phyloP scores from a whole-genome alignment of 192 early-diverging fungal species.

The Bifiguratus adelaidae region DNA sequence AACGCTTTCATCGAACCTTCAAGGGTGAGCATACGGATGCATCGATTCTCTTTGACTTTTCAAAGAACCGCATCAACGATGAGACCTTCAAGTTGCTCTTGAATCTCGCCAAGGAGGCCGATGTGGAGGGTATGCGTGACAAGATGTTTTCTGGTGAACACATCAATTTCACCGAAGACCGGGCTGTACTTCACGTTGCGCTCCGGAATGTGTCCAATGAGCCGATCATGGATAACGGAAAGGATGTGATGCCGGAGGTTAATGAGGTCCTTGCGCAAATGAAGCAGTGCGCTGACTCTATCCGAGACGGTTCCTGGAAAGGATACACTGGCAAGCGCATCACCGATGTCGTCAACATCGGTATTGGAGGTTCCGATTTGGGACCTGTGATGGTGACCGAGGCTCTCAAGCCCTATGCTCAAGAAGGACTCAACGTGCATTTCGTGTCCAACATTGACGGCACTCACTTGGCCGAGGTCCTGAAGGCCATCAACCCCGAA shows the following conservation, averaged over 20 bases:
- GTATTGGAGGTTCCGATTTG: slow-evolving; percentile 96
- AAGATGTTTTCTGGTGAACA: slow-evolving; percentile 92
- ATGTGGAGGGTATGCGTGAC: slow-evolving; percentile 78
- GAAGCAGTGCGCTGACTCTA: slow-evolving; percentile 66
- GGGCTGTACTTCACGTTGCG: slow-evolving; percentile 93
- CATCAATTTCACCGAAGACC: slow-evolving; percentile 96
- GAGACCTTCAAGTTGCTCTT: slow-evolving; percentile 75
- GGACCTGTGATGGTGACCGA: slow-evolving; percentile 99
- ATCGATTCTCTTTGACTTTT: slow-evolving; percentile 84
- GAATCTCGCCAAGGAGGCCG: slow-evolving; percentile 70
- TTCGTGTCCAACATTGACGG: slow-evolving; percentile 99
- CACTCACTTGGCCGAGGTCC: slow-evolving; percentile 89
- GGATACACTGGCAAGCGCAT: slow-evolving; percentile 94
- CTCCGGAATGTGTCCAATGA: slow-evolving; percentile 79
- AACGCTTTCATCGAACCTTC: slow-evolving; percentile 67
- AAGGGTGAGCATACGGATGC: slow-evolving; percentile 43
- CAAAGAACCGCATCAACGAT: slow-evolving; percentile 87
- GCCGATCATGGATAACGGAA: slow-evolving; percentile 79
- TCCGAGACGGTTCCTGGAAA: slow-evolving; percentile 89
- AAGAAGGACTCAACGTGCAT: slow-evolving; percentile 70
- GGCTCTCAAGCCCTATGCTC: slow-evolving; percentile 88
- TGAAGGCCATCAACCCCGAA: slow-evolving; percentile 80
- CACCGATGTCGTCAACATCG: slow-evolving; percentile 96
- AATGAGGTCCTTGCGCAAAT: slow-evolving; percentile 93
- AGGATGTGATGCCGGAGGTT: slow-evolving; percentile 93